Evolutionary conservation across 208 protist genomes (phyloP), one percentile per base, ranked within the genome.

Genomic region (Borovskyia barvae): DNA sequence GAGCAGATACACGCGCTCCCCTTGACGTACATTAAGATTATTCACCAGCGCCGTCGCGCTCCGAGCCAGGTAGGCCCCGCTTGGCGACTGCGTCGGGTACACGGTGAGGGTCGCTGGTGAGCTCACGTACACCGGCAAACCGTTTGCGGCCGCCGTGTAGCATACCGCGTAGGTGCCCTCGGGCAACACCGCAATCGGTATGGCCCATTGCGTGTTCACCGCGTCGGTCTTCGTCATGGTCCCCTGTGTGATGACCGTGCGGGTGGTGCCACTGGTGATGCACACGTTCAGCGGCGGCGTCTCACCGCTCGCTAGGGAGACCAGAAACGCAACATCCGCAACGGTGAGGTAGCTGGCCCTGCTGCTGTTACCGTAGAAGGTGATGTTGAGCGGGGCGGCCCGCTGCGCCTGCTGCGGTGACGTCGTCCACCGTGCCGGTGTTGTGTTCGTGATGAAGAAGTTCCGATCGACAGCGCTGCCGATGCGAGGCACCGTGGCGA

Each of bases 1-100:
- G 64, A 85, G 86, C 39, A 96, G 70, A 45, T 85, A 87, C 45
- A 96, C 85, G 0, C 82, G 80, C 63, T 94, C 77, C 9, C 87
- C 87, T 40, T 77, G 78, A 25, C 65, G 70, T 0, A 83, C 76
- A n/a, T 47, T 60, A 5, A 85, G 51, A 17, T 51, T 50, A 36
- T 76, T 22, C 49, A 37, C 47, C 15, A 61, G 1, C 14, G 32
- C 45, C 2, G 55, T 49, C 3, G 53, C 40, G 30, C 67, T 67
- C 24, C 56, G 53, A 37, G 81, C 63, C 29, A 77, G 80, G 73
- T 90, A 92, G 52, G 81, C 72, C 6, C 79, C 84, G 22, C 59
- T 81, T 14, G 89, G 89, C 15, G 85, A 91, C 62, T 93, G 84
- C 15, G 57, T 66, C 15, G 63, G 40, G 57, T 76, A 87, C 26